Conservation (phyloP, 1,139 yeast species). For the Protomyces inouyei region DNA sequence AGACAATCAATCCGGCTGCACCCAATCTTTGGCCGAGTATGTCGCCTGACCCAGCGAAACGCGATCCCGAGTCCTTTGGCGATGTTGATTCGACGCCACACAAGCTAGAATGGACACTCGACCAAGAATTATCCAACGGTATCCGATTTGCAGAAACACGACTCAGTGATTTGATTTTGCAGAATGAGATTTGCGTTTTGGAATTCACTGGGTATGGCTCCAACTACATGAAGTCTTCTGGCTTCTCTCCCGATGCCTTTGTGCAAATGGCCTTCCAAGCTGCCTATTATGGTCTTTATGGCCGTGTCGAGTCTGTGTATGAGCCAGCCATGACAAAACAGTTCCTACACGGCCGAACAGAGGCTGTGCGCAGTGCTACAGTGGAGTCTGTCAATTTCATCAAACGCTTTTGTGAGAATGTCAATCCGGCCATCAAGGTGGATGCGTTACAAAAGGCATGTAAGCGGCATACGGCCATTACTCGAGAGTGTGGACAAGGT, state of each 20-base stretch:
- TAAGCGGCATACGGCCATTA: slow-evolving; percentile 59
- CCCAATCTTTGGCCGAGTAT: slow-evolving; percentile 67
- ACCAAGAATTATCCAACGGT: slow-evolving; percentile 69
- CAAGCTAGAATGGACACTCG: slow-evolving; percentile 82
- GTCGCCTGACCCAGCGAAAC: slow-evolving; percentile 47
- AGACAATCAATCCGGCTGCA: slow-evolving; percentile 70
- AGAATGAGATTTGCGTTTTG: slow-evolving; percentile 77
- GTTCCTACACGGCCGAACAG: slow-evolving; percentile 86
- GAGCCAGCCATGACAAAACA: slow-evolving; percentile 95
- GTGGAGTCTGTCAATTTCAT: slow-evolving; percentile 76
- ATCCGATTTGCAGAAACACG: slow-evolving; percentile 88
- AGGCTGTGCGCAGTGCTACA: slow-evolving; percentile 81
- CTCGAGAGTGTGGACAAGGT: slow-evolving; percentile 66
- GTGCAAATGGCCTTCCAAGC: slow-evolving; percentile 93
- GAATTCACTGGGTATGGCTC: slow-evolving; percentile 76
- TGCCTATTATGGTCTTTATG: slow-evolving; percentile 84
- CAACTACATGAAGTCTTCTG: slow-evolving; percentile 72
- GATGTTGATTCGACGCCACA: slow-evolving; percentile 57
- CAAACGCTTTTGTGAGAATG: slow-evolving; percentile 74
- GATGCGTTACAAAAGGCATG: slow-evolving; percentile 64
- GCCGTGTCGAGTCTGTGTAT: slow-evolving; percentile 87
- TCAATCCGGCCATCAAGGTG: slow-evolving; percentile 58
- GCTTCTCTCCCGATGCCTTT: slow-evolving; percentile 90
- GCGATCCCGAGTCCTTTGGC: slow-evolving; percentile 46
- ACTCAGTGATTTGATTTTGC: slow-evolving; percentile 78